Conservation (phyloP, 495 filamentous ascomycete species). For the Neurospora sp. region DNA sequence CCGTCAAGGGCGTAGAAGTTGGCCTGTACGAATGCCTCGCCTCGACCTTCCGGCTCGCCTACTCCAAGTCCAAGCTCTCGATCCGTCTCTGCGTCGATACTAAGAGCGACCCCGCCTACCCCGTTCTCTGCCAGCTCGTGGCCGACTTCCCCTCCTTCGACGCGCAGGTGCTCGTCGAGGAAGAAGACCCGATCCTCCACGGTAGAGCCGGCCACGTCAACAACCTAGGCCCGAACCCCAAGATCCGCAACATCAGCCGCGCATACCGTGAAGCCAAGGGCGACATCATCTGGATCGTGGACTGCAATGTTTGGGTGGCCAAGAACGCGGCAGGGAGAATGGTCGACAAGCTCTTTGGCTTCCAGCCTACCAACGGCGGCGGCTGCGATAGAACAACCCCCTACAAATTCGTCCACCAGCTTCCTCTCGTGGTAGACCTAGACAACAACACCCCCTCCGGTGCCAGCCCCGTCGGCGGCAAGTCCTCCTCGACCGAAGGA, state of each 20-base stretch:
- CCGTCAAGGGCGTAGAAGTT: constrained; percentile 85
- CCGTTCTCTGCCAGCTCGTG: constrained; percentile 60
- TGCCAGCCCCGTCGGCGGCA: constrained; percentile 13
- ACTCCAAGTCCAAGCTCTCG: constrained; percentile 67
- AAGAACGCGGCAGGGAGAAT: constrained; percentile 70
- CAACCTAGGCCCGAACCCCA: constrained; percentile 87
- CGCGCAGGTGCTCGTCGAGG: constrained; percentile 68
- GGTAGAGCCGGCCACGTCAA: constrained; percentile 39
- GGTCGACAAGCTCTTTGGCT: constrained; percentile 77
- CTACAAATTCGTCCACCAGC: constrained; percentile 93
- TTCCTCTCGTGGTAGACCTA: constrained; percentile 77
- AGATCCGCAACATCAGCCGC: constrained; percentile 93
- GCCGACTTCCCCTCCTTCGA: constrained; percentile 64
- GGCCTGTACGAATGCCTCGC: constrained; percentile 86
- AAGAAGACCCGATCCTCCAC: constrained; percentile 70
- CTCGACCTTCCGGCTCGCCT: constrained; percentile 77
- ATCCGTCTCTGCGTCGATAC: constrained; percentile 76
- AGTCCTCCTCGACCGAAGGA: not conserved
- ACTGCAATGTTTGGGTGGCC: constrained; percentile 93
- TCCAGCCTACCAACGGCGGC: constrained; percentile 24
- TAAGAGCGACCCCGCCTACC: constrained; percentile 66
- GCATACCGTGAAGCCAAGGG: constrained; percentile 90
- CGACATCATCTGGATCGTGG: constrained; percentile 88
- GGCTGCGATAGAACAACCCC: constrained; percentile 30
- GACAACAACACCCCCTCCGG: constrained; percentile 18